Base-by-base conservation (phyloP, 768 basidiomycete species). In the Cyclocybe cylindracea region DNA sequence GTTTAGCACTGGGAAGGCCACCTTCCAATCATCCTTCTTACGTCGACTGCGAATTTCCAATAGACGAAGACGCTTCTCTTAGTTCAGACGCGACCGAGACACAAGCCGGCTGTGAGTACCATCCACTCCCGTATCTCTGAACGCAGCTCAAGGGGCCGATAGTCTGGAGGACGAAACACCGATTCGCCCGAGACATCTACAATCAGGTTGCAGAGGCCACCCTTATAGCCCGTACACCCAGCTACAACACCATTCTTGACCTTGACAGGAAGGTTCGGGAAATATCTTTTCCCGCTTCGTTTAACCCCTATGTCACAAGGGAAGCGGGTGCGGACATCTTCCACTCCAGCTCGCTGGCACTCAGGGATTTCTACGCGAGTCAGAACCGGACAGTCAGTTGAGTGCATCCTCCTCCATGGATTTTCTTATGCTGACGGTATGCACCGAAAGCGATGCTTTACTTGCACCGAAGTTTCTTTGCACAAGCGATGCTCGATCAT, bases 91-190 rank as follows among this genome's bases (percentile, higher is more conserved):
- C 81, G 2, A 24, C 24, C 1, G 71, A 78, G 39, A 61, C 69
- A 8, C 71, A 79, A 47, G 70, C 65, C 49, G 82, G 82, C 48
- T 82, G 83, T 85, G 66, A 45, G 79, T 71, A 4, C 2, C 6
- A 8, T 13, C 39, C 37, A 39, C 31, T 18, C 36, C 34, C 7
- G 43, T 7, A 16, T 36, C 18, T 54, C 16, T 14, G n/a, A 10
- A 39, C 42, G 6, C 41, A 31, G 16, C 24, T 34, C 37, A n/a
- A 35, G 38, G 7, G 9, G 16, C 11, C 10, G 11, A 31, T 14
- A 85, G 83, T 82, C 55, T 84, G 82, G 82, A 69, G 72, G 8
- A 80, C 80, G 73, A 83, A 82, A 54, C 78, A 82, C 58, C 64
- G 65, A 0, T 84, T 85, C 51, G 72, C 75, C 2, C 69, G 69